Base-by-base conservation (phyloP, 1,139 yeast genomes). In the Geotrichum australiense region DNA sequence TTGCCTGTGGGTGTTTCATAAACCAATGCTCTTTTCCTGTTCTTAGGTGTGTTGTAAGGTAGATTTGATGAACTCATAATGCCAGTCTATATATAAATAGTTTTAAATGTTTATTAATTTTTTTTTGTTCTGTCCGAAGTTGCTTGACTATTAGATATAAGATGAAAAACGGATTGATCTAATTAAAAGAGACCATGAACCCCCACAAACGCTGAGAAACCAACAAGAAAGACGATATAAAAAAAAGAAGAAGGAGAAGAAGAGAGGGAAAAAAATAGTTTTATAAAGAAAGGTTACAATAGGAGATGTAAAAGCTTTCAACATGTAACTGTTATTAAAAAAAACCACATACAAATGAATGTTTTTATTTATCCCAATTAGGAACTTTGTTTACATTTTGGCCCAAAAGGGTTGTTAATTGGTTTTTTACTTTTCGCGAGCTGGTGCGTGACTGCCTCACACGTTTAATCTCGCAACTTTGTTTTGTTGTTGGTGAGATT, bases 1-100 rank as follows among this genome's bases (percentile, higher is more conserved):
- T 44, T 41, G 31, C 43, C 50, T 20, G 49, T 39, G 14, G 55
- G 58, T 18, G 50, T 47, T 41, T 48, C 56, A 42, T 46, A 53
- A 45, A 43, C 50, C 35, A 49, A 46, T 5, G 57, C 52, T 47
- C 50, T 43, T 44, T 53, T 50, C 2, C 45, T 46, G 14, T 54
- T 48, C 30, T 55, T 52, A 20, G 24, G 20, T 32, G 33, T 39
- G 40, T 41, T 43, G 42, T 21, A 46, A 27, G 19, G 46, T 11
- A 29, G 30, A 21, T 3, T n/a, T n/a, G n/a, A n/a, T n/a, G n/a
- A n/a, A n/a, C n/a, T n/a, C n/a, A n/a, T n/a, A n/a, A n/a, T n/a
- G n/a, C n/a, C n/a, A n/a, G n/a, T n/a, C n/a, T n/a, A n/a, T n/a
- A n/a, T n/a, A n/a, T n/a, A n/a, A n/a, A n/a, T n/a, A n/a, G n/a